These are phyloP conservation scores for Colletotrichum musicola DNA, from an alignment of 2,329 filamentous ascomycete species.

Conservation along the genomic window DNA sequence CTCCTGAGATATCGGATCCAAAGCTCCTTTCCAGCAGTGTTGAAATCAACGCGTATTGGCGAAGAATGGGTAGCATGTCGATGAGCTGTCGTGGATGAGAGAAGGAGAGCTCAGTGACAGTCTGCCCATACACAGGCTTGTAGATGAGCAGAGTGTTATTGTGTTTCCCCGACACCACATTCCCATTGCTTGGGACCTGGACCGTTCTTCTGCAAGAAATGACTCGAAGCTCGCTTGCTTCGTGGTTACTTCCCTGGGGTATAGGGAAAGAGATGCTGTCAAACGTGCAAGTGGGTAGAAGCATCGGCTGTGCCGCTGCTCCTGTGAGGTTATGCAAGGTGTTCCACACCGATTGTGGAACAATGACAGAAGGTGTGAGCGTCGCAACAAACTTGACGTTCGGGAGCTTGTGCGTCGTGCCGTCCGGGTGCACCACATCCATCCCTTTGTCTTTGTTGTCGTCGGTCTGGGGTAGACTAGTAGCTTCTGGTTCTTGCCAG, in stretches of 20 bases:
- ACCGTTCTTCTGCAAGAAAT: constrained; percentile 64
- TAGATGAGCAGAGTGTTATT: constrained; percentile 76
- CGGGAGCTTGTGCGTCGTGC: constrained; percentile 67
- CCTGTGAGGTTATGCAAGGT: constrained; percentile 72
- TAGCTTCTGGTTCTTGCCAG: constrained; percentile 80
- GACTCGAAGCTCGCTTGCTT: constrained; percentile 69
- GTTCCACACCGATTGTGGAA: constrained; percentile 74
- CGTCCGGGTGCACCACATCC: constrained; percentile 63
- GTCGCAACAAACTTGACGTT: constrained; percentile 81
- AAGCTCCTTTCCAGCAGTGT: constrained; percentile 75
- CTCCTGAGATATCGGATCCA: constrained; percentile 34
- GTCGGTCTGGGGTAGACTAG: constrained; percentile 64
- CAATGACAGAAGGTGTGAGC: constrained; percentile 79
- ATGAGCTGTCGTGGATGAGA: constrained; percentile 83
- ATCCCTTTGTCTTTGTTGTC: constrained; percentile 64
- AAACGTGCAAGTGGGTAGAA: constrained; percentile 60
- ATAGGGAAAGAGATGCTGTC: constrained; percentile 71
- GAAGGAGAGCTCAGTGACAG: constrained; percentile 78
- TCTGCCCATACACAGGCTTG: constrained; percentile 78
- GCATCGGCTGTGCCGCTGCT: constrained; percentile 54
- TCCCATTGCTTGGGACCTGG: constrained; percentile 52
- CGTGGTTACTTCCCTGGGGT: constrained; percentile 60
- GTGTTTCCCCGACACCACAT: constrained; percentile 55
- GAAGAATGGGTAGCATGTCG: constrained; percentile 77
- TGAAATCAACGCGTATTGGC: constrained; percentile 81